A percentile compares a stretch with the other conserved stretches of the same genome.
phyloP scores from a whole-genome alignment of 2,329 filamentous ascomycete genomes.

The Pezicula rhizophila region DNA sequence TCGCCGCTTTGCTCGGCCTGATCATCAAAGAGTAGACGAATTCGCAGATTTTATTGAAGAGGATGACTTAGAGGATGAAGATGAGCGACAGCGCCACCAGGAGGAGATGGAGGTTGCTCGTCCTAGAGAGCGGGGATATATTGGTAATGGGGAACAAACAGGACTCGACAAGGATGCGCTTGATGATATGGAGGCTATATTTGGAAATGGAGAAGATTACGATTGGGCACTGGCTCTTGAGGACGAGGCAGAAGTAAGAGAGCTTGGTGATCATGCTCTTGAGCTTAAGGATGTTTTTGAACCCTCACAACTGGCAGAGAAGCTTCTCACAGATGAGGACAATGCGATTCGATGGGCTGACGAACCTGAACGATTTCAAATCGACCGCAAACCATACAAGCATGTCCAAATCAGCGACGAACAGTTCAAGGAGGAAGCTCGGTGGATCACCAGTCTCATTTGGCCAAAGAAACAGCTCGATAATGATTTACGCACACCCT shows the following conservation, averaged over 20 bases:
- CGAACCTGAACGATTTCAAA: conserved; percentile 88
- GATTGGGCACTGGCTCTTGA: conserved; percentile 89
- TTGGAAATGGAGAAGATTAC: conserved; percentile 93
- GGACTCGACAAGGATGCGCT: conserved; percentile 88
- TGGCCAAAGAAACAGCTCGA: conserved; percentile 71
- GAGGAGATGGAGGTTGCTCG: conserved; percentile 87
- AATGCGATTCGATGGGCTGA: conserved; percentile 84
- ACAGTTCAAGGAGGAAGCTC: conserved; percentile 81
- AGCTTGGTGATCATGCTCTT: conserved; percentile 74
- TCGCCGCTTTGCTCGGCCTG: conserved; percentile 28
- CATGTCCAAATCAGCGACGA: conserved; percentile 74
- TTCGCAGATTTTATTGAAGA: conserved; percentile 97
- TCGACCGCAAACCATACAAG: conserved; percentile 84
- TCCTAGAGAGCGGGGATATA: conserved; percentile 63
- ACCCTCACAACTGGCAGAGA: conserved; percentile 88
- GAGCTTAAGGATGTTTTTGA: conserved; percentile 98
- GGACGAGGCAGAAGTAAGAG: conserved; percentile 74
- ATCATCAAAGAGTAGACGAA: conserved; percentile 63
- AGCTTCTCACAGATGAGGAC: conserved; percentile 91
- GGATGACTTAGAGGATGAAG: conserved; percentile 83
- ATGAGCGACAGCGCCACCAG: conserved; percentile 65
- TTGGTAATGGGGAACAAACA: conserved; percentile 69
- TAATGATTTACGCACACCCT: conserved; percentile 70
- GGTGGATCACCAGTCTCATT: conserved; percentile 87
- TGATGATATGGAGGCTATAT: conserved; percentile 94